Evolutionary conservation across 2,329 filamentous ascomycete genomes (phyloP).

Genomic region (Calonectria montana): DNA sequence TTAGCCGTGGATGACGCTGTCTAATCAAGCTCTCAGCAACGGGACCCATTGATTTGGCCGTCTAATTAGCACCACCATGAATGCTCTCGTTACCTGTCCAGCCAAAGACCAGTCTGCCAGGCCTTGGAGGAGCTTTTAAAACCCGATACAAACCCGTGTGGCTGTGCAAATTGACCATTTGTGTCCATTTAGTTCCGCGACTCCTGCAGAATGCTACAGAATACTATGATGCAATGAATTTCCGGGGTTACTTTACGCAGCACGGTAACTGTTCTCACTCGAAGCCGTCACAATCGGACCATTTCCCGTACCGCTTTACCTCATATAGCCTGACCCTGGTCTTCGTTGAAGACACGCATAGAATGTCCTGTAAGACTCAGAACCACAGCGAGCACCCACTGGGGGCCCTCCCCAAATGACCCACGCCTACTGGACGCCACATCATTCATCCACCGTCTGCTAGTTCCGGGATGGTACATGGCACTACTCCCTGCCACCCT

Average conservation of each 20-base stretch:
- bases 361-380: not conserved
- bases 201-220: not conserved
- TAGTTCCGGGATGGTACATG: slow-evolving; percentile 25
- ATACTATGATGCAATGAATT: not conserved
- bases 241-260: slow-evolving; percentile 12
- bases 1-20: slow-evolving; percentile 17
- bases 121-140: not conserved
- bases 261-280: slow-evolving; percentile 21
- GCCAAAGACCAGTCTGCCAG: not conserved
- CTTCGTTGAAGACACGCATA: slow-evolving; percentile 2
- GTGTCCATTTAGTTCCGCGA: not conserved
- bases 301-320: slow-evolving; percentile 35
- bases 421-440: slow-evolving; percentile 36
- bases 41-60: not conserved
- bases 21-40: not conserved
- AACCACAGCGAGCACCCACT: slow-evolving; percentile 4
- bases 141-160: slow-evolving; percentile 8
- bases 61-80: not conserved
- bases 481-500: slow-evolving; percentile 8
- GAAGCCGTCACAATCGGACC: slow-evolving; percentile 41
- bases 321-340: slow-evolving; percentile 32
- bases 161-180: slow-evolving; percentile 13
- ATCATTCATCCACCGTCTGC: slow-evolving; percentile 28
- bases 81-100: not conserved
- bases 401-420: slow-evolving; percentile 23